Evolutionary conservation across 1,284 basidiomycete species (phyloP), one percentile per base, ranked within the genome.

Genomic region (Cryptococcus sp.): DNA sequence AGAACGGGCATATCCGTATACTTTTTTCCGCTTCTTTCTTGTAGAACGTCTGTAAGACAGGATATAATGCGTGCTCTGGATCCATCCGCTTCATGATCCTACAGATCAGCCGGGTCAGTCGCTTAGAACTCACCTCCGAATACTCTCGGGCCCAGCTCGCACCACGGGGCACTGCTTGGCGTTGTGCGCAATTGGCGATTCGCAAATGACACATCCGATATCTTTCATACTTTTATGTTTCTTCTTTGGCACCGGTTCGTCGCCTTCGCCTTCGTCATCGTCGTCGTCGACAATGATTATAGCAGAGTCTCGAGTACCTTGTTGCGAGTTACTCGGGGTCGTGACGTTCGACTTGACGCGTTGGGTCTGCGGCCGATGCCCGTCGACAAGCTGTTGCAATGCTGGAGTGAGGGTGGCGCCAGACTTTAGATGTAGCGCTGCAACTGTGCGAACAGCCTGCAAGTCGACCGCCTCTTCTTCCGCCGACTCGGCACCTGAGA

Each of bases 1-100:
- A 76, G 61, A 69, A 75, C 3, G 71, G 52, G 46, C 74, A 76
- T 0, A 52, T 50, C 16, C 31, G 31, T 35, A 35, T 8, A 10
- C 31, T 13, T 10, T 10, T 8, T 13, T 35, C 31, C 31, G 31
- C 31, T 35, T 35, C 8, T 35, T 35, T 35, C 31, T 35, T 35
- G 31, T 35, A 35, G 31, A 35, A 35, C 31, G 31, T 35, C 31
- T 35, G 31, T 35, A 35, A 10, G 2, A 35, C 31, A 8, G 31
- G 31, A 35, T 35, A 35, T 8, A 35, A 13, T 35, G 31, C 31
- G 31, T 35, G 38, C 16, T 47, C 13, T 31, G 17, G 49, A 3
- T 41, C 25, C 17, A 46, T 47, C 25, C 20, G 44, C 19, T 25
- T 11, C 17, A 54, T 41, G 13, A 52, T 42, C 40, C 45, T 54